Percentiles rank a stretch among this genome's conserved stretches.
These are phyloP conservation scores for Mycosphaerelloides madeirae DNA, from an alignment of 2,329 filamentous ascomycete genomes.

Conservation along the genomic window DNA sequence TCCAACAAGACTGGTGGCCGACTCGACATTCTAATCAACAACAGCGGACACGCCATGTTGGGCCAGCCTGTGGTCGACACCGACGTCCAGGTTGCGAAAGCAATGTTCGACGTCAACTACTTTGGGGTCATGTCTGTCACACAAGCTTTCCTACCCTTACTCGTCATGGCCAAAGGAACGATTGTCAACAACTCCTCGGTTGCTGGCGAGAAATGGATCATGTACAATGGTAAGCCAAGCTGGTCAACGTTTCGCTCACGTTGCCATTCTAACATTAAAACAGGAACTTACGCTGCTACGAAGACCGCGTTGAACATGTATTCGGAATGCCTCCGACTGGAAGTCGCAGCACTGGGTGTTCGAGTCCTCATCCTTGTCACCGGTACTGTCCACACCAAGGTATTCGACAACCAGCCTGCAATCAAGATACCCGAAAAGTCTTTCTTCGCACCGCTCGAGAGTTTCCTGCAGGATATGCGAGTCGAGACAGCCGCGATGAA, in stretches of 20 bases:
- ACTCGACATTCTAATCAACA: conserved; percentile 36
- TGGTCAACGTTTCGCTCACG: too few species aligned
- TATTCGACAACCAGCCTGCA: too few species aligned
- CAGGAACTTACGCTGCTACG: conserved; percentile 16
- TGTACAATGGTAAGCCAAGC: neutral
- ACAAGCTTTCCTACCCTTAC: conserved; percentile 35
- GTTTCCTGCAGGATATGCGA: too few species aligned
- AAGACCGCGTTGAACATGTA: conserved; percentile 22
- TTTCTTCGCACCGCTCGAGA: too few species aligned
- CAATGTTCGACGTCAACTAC: conserved; percentile 32
- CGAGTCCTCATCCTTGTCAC: conserved; percentile 23
- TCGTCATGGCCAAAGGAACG: conserved; percentile 1
- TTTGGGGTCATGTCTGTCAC: conserved; percentile 40
- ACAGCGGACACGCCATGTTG: conserved; percentile 1
- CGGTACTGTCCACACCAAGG: conserved; percentile 15
- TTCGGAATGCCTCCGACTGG: conserved; percentile 23
- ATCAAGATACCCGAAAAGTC: too few species aligned
- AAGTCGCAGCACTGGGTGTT: conserved; percentile 23
- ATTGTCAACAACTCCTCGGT: too few species aligned
- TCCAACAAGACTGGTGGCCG: conserved; percentile 21
- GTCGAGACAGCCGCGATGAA: too few species aligned
- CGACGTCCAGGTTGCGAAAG: neutral
- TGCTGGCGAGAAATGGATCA: too few species aligned
- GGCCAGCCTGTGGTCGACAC: neutral
- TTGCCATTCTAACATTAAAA: neutral